These are phyloP conservation scores for Stagonosporopsis chrysanthemi DNA, from an alignment of 2,329 filamentous ascomycete genomes.

Conservation along the genomic window DNA sequence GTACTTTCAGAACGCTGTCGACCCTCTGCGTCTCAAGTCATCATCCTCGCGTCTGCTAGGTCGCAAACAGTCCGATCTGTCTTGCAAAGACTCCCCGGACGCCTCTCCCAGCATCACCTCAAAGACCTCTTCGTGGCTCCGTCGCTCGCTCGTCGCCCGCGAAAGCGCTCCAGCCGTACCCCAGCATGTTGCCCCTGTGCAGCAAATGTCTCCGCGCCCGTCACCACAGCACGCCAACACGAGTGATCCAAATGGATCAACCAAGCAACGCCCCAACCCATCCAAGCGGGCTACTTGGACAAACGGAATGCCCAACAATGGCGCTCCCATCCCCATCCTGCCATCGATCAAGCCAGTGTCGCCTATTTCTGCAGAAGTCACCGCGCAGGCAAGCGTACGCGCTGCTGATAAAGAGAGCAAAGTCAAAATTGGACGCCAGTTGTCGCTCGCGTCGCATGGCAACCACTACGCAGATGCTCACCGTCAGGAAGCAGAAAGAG, in stretches of 20 bases:
- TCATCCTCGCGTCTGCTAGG: conserved; percentile 83
- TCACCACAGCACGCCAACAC: conserved; percentile 55
- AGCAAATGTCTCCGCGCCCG: conserved; percentile 53
- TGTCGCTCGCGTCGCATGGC: conserved; percentile 89
- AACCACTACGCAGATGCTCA: conserved; percentile 93
- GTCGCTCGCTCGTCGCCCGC: conserved; percentile 88
- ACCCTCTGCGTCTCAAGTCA: conserved; percentile 91
- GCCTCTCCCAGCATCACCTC: conserved; percentile 68
- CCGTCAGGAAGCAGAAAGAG: conserved; percentile 88
- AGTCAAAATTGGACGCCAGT: conserved; percentile 88
- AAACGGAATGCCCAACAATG: conserved; percentile 75
- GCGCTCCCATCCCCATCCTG: conserved; percentile 92
- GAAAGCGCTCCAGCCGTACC: conserved; percentile 70
- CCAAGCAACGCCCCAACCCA: conserved; percentile 65
- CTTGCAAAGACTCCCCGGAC: conserved; percentile 65
- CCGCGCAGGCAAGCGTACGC: conserved; percentile 80
- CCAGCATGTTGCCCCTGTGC: conserved; percentile 49
- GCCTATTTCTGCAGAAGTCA: conserved; percentile 92
- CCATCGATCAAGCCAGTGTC: conserved; percentile 95
- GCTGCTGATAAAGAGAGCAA: conserved; percentile 67
- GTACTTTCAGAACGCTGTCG: conserved; percentile 90
- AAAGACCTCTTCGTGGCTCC: conserved; percentile 92
- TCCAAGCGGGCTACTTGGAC: conserved; percentile 93
- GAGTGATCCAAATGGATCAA: conserved; percentile 52
- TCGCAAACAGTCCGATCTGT: conserved; percentile 87